A percentile compares a stretch with the other conserved stretches of the same genome.
phyloP scores from a whole-genome alignment of 2,329 filamentous ascomycete species.

The Mycogone perniciosa region DNA sequence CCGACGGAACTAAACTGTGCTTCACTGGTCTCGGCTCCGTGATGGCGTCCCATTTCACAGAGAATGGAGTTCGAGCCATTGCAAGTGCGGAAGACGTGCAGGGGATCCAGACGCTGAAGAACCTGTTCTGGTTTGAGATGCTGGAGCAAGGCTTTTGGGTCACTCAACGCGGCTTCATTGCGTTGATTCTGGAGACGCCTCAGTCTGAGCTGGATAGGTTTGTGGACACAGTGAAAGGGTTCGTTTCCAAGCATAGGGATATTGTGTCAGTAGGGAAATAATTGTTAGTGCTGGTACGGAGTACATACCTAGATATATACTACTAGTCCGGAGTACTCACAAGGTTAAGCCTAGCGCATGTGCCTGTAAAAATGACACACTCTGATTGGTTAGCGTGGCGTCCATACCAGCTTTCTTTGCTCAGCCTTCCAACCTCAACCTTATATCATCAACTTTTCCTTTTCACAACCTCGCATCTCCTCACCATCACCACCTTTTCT shows the following conservation, averaged over 20 bases:
- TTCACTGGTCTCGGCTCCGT: slow-evolving; percentile 34
- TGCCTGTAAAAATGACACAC: not conserved
- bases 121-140: slow-evolving; percentile 43
- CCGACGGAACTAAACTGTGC: slow-evolving; percentile 30
- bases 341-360: too few species aligned
- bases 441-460: not conserved
- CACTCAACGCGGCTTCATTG: slow-evolving; percentile 34
- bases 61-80: slow-evolving; percentile 23
- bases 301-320: too few species aligned
- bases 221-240: slow-evolving; percentile 29
- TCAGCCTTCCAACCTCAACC: not conserved
- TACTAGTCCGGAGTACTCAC: too few species aligned
- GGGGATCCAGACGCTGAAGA: slow-evolving; percentile 28
- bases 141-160: slow-evolving; percentile 38
- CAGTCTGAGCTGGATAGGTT: slow-evolving; percentile 35
- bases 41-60: slow-evolving; percentile 32
- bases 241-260: slow-evolving; percentile 25
- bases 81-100: slow-evolving; percentile 23
- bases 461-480: not conserved
- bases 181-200: slow-evolving; percentile 34
- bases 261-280: slow-evolving; percentile 7
- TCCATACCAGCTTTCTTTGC: too few species aligned
- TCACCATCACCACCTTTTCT: not conserved
- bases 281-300: not conserved
- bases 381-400: not conserved